Evolutionary conservation across 495 filamentous ascomycete genomes (phyloP), one percentile per base, ranked within the genome.

Genomic region (Umbilicaria muhlenbergii): DNA sequence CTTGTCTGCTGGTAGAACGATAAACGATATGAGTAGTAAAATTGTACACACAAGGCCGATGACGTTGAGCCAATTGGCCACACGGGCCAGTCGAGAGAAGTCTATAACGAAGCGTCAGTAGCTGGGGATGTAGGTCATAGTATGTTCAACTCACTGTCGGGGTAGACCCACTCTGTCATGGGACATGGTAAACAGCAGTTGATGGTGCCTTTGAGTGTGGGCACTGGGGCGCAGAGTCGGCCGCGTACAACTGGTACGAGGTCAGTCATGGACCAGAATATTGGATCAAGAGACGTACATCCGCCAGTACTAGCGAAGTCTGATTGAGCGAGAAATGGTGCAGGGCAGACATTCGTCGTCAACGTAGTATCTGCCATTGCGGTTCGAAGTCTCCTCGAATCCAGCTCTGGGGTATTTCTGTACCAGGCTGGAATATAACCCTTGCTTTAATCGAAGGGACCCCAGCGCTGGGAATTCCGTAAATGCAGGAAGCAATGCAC

Each of bases 141-240:
- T 31, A 19, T 13, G 32, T 13, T 34, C 1, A 35, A 52, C 42
- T 24, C 18, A 46, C 43, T 32, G n/a, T 87, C 77, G 5, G 80
- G 79, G 56, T 94, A 96, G 41, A 82, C 66, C 80, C 80, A 96
- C 39, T 83, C 72, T 24, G 82, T 78, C 50, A 79, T 67, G 15
- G 92, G 91, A 61, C 91, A 98, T 51, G 92, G 92, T 45, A 96
- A 57, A 62, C 91, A 98, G 58, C 91, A 98, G 18, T 60, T 59
- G 15, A 67, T 66, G 28, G 63, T 55, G 8, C 55, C 61, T 34
- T 54, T 32, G 8, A 61, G 41, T 1, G 53, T 48, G 38, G 68
- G 52, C 44, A 82, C 62, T 11, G 77, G 48, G 18, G 74, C 60
- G 52, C 78, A 82, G 46, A 70, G 69, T 38, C 84, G 71, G 47